phyloP scores from a whole-genome alignment of 176 grass and related monocot species.

The Oryza punctata region DNA sequence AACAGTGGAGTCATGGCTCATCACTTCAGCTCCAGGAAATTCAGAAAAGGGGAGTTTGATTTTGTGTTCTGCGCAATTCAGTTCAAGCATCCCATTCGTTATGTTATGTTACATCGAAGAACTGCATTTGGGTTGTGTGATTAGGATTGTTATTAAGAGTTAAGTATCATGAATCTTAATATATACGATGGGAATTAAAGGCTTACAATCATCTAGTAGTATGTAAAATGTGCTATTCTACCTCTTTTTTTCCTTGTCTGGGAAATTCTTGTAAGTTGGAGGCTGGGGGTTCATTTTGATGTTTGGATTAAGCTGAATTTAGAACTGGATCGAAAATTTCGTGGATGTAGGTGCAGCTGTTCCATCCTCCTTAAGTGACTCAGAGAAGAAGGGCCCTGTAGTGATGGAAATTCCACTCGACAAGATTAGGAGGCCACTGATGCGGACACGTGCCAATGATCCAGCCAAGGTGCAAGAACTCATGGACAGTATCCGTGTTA shows the following conservation, averaged over 20 bases:
- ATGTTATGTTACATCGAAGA: background rate
- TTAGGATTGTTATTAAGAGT: background rate
- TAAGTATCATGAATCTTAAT: background rate
- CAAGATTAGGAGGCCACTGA: constrained; percentile 81
- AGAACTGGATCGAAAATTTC: background rate
- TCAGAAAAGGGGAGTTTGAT: background rate
- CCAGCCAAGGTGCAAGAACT: constrained; percentile 80
- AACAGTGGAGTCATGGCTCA: background rate
- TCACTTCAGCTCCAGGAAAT: background rate
- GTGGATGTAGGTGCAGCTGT: constrained; percentile 33
- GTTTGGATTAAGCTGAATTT: background rate
- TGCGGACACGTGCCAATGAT: constrained; percentile 79
- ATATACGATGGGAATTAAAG: background rate
- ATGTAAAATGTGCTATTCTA: background rate
- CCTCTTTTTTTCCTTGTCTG: background rate
- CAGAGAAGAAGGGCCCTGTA: constrained; percentile 64
- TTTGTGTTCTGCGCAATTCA: background rate
- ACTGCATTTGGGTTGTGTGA: background rate
- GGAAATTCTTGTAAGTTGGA: background rate
- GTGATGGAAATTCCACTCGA: constrained; percentile 80
- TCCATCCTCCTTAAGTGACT: constrained; percentile 27
- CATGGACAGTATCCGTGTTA: constrained; percentile 84
- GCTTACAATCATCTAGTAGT: background rate
- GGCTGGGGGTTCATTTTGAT: background rate
- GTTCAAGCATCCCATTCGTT: background rate